Conservation (phyloP, 1,139 yeast genomes). For the Candida sojae region DNA sequence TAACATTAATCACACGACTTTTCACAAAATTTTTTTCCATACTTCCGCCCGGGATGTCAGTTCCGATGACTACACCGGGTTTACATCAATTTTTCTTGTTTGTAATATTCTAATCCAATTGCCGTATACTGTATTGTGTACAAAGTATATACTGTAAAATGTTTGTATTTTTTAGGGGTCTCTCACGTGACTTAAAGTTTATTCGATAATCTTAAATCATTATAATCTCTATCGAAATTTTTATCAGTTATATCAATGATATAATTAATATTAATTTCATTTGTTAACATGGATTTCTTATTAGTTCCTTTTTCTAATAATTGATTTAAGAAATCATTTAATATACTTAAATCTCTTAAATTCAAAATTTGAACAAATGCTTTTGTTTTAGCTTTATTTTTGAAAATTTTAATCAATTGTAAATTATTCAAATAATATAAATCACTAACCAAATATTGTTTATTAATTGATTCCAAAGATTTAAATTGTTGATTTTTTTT, state of each 20-base stretch:
- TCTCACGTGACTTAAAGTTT: slow-evolving; percentile 5
- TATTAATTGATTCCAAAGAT: slow-evolving; percentile 39
- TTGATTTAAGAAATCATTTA: slow-evolving; percentile 28
- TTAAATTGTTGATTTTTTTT: slow-evolving; percentile 17
- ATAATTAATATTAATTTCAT: slow-evolving; percentile 30
- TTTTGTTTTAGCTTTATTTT: slow-evolving; percentile 44
- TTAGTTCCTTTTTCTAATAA: slow-evolving; percentile 17
- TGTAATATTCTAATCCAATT: no score
- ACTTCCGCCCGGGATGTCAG: no score
- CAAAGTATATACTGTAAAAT: no score
- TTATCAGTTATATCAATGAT: slow-evolving; percentile 43
- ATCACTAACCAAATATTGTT: slow-evolving; percentile 45
- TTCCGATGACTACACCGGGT: no score
- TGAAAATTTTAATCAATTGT: slow-evolving; percentile 37
- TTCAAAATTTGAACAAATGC: slow-evolving; percentile 41
- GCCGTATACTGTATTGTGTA: no score
- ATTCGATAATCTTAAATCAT: slow-evolving; percentile 5
- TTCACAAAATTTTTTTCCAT: no score
- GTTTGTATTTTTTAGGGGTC: no score
- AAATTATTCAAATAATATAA: slow-evolving; percentile 43
- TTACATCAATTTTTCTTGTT: no score
- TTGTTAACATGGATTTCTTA: slow-evolving; percentile 12
- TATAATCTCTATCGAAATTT: slow-evolving; percentile 24
- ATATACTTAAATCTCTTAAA: slow-evolving; percentile 29
- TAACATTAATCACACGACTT: no score